Conservation (phyloP, 169 alveolate genomes). For the Prorocentrum cordatum region DNA sequence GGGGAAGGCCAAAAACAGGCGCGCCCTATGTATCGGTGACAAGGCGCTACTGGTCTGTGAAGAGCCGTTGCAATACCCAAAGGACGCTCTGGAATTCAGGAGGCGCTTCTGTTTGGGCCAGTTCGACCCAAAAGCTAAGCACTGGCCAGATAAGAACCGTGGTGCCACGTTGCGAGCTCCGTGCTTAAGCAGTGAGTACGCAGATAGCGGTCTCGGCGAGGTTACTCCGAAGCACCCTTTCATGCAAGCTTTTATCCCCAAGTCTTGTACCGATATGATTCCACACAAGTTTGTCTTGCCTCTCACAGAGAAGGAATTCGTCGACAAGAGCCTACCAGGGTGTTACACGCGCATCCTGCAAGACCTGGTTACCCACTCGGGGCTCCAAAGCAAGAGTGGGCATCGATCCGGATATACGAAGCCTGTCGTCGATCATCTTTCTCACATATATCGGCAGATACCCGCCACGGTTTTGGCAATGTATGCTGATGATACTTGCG, state of each 20-base stretch:
- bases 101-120: slow-evolving; percentile 54
- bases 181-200: slow-evolving; percentile 51
- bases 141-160: not conserved
- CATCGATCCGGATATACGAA: not conserved
- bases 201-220: slow-evolving; percentile 45
- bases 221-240: slow-evolving; percentile 19
- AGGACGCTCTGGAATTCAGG: slow-evolving; percentile 16
- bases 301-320: slow-evolving; percentile 29
- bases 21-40: slow-evolving; percentile 38
- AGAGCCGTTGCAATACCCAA: slow-evolving; percentile 32
- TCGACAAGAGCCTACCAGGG: not conserved
- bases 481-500: slow-evolving; percentile 22
- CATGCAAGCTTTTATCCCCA: slow-evolving; percentile 43
- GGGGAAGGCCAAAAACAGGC: slow-evolving; percentile 8
- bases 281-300: slow-evolving; percentile 63
- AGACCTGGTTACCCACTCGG: not conserved
- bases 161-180: slow-evolving; percentile 17
- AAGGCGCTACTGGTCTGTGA: not conserved
- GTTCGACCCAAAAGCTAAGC: not conserved
- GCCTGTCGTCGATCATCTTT: not conserved
- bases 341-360: not conserved
- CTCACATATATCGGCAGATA: slow-evolving; percentile 44
- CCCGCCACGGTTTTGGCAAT: slow-evolving; percentile 27
- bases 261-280: slow-evolving; percentile 24
- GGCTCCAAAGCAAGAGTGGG: not conserved